Evolutionary conservation across 2,329 filamentous ascomycete genomes (phyloP).

Genomic region (Phialophora expanda): DNA sequence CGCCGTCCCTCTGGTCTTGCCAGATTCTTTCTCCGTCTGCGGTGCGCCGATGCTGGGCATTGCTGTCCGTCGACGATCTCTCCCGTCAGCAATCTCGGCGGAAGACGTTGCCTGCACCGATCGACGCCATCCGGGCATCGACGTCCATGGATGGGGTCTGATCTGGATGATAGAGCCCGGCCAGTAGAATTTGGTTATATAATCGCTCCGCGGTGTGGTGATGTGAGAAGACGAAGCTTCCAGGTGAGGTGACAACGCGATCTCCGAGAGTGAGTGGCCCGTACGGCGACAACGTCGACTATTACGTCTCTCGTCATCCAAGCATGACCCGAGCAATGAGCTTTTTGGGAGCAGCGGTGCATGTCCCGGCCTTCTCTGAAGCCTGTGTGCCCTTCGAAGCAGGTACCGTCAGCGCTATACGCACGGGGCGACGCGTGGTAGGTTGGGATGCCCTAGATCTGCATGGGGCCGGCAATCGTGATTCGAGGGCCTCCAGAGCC

Average conservation of each 20-base stretch:
- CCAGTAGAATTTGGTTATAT: constrained; percentile 22
- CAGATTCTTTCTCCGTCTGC: background rate
- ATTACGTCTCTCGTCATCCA: constrained; percentile 11
- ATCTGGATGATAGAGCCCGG: background rate
- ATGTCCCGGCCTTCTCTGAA: background rate
- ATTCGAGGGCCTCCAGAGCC: constrained; percentile 8
- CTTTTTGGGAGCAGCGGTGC: background rate
- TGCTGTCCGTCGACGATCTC: background rate
- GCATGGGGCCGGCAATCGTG: constrained; percentile 3
- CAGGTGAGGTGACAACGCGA: background rate
- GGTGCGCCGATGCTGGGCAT: background rate
- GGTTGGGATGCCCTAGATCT: constrained; percentile 1
- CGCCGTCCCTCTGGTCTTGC: background rate
- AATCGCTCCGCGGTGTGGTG: constrained; percentile 21
- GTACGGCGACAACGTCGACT: background rate
- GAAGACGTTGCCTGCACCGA: background rate
- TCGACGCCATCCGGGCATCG: background rate
- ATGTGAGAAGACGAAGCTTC: constrained; percentile 9
- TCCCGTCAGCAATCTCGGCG: background rate
- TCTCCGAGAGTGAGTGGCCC: background rate
- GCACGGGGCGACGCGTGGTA: constrained; percentile 11
- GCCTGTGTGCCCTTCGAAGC: background rate
- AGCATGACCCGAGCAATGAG: background rate
- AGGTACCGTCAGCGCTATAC: constrained; percentile 25
- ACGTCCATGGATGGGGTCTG: background rate